Evolutionary conservation across 257 asterid genomes (phyloP), one percentile per base, ranked within the genome.

Genomic region (Capsicum pubescens): DNA sequence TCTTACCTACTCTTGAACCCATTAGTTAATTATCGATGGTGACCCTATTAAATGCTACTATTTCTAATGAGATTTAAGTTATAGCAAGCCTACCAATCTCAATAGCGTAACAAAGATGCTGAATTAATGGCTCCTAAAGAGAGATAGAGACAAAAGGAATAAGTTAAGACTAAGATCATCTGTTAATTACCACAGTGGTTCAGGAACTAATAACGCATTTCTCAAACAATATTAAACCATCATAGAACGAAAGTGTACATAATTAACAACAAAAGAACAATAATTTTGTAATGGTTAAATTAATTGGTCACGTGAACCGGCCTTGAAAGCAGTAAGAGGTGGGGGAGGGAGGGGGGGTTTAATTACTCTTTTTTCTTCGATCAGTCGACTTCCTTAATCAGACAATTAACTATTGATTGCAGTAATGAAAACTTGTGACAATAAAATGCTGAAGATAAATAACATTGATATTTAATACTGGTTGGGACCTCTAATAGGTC

Each of bases 41-140:
- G 71, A 64, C 70, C 71, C 71, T 14, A 32, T 12, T 66, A 66
- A 35, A 32, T 32, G 5, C 44, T 39, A 39, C 44, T 39, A 39
- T 39, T 39, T 39, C 44, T 39, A 39, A 39, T 39, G 44, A 39
- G 44, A 3, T 39, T 39, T 39, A 39, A 39, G 44, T 63, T 21
- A 9, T 9, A 70, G 56, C 79, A 44, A 44, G 21, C 35, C 79
- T 44, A 71, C 79, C 58, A n/a, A 71, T 44, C 58, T 17, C 58
- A 44, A 46, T 46, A 71, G 7, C 10, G 16, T 71, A 19, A 71
- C 58, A 71, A 71, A 71, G 39, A 46, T 71, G 57, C 54, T 71
- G 58, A 36, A 71, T 44, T 70, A 71, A 71, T 71, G 58, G 11
- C 58, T 71, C 57, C 79, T 17, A 69, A 7, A 42, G 79, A 16